phyloP scores from a whole-genome alignment of 73 alveolate genomes.

The Blepharisma stoltei region DNA sequence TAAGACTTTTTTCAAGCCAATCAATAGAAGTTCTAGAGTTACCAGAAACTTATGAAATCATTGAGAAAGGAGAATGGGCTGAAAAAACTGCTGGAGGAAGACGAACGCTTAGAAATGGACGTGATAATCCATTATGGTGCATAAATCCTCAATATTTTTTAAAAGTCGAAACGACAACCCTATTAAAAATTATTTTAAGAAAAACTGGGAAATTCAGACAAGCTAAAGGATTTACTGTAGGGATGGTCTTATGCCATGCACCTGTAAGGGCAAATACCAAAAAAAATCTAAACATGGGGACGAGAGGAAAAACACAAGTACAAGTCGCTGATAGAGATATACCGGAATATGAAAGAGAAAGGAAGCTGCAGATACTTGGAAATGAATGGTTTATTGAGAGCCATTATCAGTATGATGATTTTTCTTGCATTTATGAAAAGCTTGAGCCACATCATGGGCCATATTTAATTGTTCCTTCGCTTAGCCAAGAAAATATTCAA shows the following conservation, averaged over 20 bases:
- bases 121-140: slow-evolving; percentile 80
- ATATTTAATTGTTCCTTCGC: slow-evolving; percentile 76
- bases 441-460: slow-evolving; percentile 87
- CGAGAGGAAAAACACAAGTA: neutral
- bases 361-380: slow-evolving; percentile 70
- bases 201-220: slow-evolving; percentile 62
- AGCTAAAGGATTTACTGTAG: slow-evolving; percentile 49
- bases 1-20: slow-evolving; percentile 73
- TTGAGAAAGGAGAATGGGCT: slow-evolving; percentile 73
- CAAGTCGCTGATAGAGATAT: slow-evolving; percentile 10
- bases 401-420: slow-evolving; percentile 69
- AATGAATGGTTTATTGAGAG: slow-evolving; percentile 78
- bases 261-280: slow-evolving; percentile 36
- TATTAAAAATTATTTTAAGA: slow-evolving; percentile 70
- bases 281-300: slow-evolving; percentile 30
- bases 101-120: slow-evolving; percentile 58
- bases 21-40: slow-evolving; percentile 66
- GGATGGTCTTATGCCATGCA: slow-evolving; percentile 51
- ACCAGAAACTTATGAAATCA: slow-evolving; percentile 71
- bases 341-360: slow-evolving; percentile 46
- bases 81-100: slow-evolving; percentile 83
- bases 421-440: slow-evolving; percentile 73
- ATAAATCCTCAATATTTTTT: slow-evolving; percentile 83
- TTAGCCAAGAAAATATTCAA: slow-evolving; percentile 55
- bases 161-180: slow-evolving; percentile 71